A percentile compares a stretch with the other conserved stretches of the same genome.
Conservation (phyloP, 805 yeast species). For the Teunomyces stri region DNA sequence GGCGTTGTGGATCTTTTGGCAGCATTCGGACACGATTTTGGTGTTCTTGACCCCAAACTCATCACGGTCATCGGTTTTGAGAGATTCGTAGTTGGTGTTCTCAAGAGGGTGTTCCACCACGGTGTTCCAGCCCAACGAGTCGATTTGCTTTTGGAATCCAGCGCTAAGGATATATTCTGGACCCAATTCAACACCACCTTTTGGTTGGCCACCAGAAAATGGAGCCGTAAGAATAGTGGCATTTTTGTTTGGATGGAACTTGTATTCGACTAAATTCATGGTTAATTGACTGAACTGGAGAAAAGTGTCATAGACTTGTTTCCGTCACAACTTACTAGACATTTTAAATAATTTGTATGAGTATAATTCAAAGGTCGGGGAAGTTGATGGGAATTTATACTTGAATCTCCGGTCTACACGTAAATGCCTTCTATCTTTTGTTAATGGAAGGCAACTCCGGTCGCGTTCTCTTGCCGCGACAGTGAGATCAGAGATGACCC, state of each 20-base stretch:
- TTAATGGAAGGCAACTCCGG: constrained; percentile 3
- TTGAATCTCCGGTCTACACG: neutral
- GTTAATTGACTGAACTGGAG: constrained; percentile 2
- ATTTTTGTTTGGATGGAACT: constrained; percentile 51
- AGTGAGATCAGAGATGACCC: neutral
- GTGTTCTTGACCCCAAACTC: constrained; percentile 67
- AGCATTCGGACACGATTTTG: constrained; percentile 70
- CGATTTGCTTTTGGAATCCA: constrained; percentile 65
- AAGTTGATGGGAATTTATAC: neutral
- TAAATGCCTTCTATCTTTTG: neutral
- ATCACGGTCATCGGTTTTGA: constrained; percentile 44
- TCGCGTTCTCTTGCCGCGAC: constrained; percentile 1
- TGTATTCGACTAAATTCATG: constrained; percentile 39
- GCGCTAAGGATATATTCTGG: constrained; percentile 76
- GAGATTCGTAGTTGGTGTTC: constrained; percentile 42
- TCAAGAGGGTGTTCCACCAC: constrained; percentile 52
- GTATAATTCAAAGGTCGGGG: neutral
- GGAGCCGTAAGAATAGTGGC: constrained; percentile 84
- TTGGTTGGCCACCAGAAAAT: constrained; percentile 94
- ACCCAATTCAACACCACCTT: constrained; percentile 90
- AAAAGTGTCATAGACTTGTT: no score
- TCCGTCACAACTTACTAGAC: constrained; percentile 6
- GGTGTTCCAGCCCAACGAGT: constrained; percentile 71
- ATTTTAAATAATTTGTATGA: neutral
- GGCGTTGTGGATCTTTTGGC: constrained; percentile 59